A percentile compares a stretch with the other conserved stretches of the same genome.
Conservation (phyloP, 108 stramenopile species). For the Fragilaria radians region DNA sequence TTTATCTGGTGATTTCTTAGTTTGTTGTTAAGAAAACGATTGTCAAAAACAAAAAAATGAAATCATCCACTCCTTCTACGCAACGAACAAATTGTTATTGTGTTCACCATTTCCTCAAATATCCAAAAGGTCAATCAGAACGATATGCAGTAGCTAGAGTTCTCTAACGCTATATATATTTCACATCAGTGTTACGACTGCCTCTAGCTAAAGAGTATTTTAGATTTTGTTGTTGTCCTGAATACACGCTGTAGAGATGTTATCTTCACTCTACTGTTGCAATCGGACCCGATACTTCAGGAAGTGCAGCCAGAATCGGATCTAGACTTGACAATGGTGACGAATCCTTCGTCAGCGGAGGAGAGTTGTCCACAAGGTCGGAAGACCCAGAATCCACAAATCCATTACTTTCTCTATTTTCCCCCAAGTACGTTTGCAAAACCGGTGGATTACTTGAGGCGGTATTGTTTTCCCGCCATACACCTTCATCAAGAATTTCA, state of each 20-base stretch:
- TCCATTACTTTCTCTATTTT: neutral
- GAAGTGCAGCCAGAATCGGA: slow-evolving; percentile 22
- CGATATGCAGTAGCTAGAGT: neutral
- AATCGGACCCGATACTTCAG: slow-evolving; percentile 15
- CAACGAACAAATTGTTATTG: neutral
- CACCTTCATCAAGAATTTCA: neutral
- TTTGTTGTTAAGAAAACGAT: slow-evolving; percentile 24
- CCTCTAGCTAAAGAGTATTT: neutral
- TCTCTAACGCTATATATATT: neutral
- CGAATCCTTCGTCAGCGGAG: neutral
- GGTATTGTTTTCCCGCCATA: slow-evolving; percentile 4
- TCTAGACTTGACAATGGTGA: slow-evolving; percentile 28
- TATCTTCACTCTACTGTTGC: neutral
- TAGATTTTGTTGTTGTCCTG: neutral
- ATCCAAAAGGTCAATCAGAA: neutral
- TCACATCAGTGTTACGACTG: neutral
- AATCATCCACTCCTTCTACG: no score
- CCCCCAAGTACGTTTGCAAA: neutral
- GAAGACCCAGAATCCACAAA: neutral
- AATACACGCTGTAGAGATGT: neutral
- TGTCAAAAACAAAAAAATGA: no score
- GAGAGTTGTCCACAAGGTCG: neutral
- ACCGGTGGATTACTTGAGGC: slow-evolving; percentile 2
- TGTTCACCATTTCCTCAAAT: neutral
- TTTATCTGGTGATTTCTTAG: slow-evolving; percentile 13